Evolutionary conservation across 257 asterid species (phyloP).

Genomic region (Lithospermum erythrorhizon): DNA sequence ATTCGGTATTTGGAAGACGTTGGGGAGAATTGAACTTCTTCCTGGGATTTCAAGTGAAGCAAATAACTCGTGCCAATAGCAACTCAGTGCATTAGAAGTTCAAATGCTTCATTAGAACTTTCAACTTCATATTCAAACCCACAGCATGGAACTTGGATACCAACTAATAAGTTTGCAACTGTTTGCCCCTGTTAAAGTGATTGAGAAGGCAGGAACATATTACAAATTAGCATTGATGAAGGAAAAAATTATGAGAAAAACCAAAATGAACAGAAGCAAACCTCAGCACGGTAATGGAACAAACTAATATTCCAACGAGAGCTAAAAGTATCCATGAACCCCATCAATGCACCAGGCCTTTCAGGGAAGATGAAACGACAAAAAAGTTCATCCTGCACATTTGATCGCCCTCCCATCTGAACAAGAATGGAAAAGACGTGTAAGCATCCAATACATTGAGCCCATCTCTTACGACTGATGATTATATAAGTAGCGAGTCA

Average conservation of each 20-base stretch:
- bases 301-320: conserved; percentile 96
- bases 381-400: conserved; percentile 61
- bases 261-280: conserved; percentile 1
- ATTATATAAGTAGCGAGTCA: neutral
- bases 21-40: no score
- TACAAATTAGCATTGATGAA: neutral
- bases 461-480: no score
- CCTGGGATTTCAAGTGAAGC: no score
- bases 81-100: conserved; percentile 58
- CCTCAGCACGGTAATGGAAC: conserved; percentile 96
- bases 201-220: neutral
- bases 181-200: conserved; percentile 53
- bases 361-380: conserved; percentile 90
- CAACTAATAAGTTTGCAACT: conserved; percentile 91
- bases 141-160: conserved; percentile 57
- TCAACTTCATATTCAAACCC: conserved; percentile 74
- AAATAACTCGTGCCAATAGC: no score
- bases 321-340: conserved; percentile 75
- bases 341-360: conserved; percentile 82
- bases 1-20: neutral
- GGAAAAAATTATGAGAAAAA: neutral
- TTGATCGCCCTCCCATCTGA: conserved; percentile 92
- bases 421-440: conserved; percentile 8
- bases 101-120: conserved; percentile 57
- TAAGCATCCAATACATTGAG: neutral